Percentiles rank a stretch among this genome's conserved stretches.
Conservation (phyloP, 2,329 filamentous ascomycete genomes). For the Ambrosiella beaveri region DNA sequence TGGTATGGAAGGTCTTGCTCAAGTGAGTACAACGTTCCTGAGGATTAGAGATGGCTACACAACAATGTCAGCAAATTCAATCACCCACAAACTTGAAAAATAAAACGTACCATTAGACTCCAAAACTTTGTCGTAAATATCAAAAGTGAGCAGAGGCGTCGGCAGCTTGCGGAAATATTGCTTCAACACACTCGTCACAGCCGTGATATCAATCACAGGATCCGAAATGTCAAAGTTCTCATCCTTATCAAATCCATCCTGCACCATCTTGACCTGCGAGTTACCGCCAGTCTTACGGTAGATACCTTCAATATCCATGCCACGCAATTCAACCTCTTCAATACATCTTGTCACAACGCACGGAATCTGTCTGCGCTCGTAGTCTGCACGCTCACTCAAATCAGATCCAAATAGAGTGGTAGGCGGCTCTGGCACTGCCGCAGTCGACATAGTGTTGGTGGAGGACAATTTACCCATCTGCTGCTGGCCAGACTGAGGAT, state of each 20-base stretch:
- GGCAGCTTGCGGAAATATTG: conserved; percentile 95
- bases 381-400: conserved; percentile 67
- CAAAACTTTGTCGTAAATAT: conserved; percentile 76
- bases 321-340: conserved; percentile 85
- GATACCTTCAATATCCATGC: conserved; percentile 95
- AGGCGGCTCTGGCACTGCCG: conserved; percentile 24
- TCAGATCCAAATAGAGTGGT: conserved; percentile 73
- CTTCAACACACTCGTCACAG: conserved; percentile 87
- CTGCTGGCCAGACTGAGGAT: background rate
- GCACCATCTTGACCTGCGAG: conserved; percentile 75
- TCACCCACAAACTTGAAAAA: background rate
- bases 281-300: conserved; percentile 94
- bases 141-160: conserved; percentile 74
- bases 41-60: conserved; percentile 45
- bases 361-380: conserved; percentile 76
- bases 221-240: conserved; percentile 86
- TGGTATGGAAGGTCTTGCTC: conserved; percentile 53
- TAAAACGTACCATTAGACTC: conserved; percentile 53
- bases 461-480: conserved; percentile 9
- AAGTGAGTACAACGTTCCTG: conserved; percentile 54
- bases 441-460: conserved; percentile 6
- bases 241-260: conserved; percentile 76
- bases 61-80: conserved; percentile 11
- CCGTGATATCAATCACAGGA: conserved; percentile 83
- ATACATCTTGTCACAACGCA: conserved; percentile 86